These are phyloP conservation scores for Clavispora phyllophila DNA, from an alignment of 805 yeast species.

Conservation along the genomic window DNA sequence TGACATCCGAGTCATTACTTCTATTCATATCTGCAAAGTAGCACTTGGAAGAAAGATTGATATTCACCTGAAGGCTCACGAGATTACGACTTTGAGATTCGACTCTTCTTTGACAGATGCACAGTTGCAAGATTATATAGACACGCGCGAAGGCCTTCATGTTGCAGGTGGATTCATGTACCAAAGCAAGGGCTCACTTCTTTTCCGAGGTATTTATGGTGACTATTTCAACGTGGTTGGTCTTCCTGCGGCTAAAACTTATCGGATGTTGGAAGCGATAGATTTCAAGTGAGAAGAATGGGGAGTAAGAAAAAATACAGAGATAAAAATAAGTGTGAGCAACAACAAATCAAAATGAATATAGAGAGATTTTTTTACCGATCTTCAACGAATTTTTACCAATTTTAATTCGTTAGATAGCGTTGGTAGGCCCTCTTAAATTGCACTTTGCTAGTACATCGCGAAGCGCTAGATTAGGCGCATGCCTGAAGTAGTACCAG, in stretches of 20 bases:
- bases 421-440: too few species aligned
- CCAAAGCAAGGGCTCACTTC: constrained; percentile 66
- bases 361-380: too few species aligned
- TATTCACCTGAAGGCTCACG: constrained; percentile 10
- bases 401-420: too few species aligned
- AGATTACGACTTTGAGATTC: constrained; percentile 45
- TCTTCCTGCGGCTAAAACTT: constrained; percentile 63
- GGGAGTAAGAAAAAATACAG: neutral
- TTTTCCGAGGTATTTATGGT: constrained; percentile 64
- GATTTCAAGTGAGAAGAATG: neutral
- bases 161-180: constrained; percentile 94
- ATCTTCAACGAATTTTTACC: too few species aligned
- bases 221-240: constrained; percentile 89
- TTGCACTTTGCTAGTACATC: neutral
- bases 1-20: constrained; percentile 28
- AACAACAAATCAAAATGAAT: too few species aligned
- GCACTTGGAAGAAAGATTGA: neutral
- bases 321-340: too few species aligned
- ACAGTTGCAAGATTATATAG: constrained; percentile 58
- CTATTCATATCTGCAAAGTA: constrained; percentile 21
- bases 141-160: constrained; percentile 63
- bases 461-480: neutral
- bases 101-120: constrained; percentile 45
- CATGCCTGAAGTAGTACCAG: neutral
- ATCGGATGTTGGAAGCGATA: constrained; percentile 32